phyloP scores from a whole-genome alignment of 371 early-diverging fungal species.

The Nematocida minor region DNA sequence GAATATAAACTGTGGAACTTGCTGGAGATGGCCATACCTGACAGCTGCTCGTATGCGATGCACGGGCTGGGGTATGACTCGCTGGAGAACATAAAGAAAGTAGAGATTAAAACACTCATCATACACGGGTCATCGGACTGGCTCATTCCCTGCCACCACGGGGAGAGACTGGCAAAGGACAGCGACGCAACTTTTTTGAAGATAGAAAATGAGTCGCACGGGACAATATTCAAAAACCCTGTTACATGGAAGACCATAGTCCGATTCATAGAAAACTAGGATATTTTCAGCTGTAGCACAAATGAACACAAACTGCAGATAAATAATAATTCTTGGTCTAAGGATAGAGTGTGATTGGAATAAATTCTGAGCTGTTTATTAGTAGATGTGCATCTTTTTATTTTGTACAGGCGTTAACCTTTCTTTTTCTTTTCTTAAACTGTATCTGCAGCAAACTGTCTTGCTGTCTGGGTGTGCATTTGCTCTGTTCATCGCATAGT shows the following conservation, averaged over 20 bases:
- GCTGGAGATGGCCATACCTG: slow-evolving; percentile 29
- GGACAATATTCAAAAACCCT: slow-evolving; percentile 23
- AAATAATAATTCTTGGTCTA: too few relatives aligned
- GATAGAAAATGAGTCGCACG: slow-evolving; percentile 35
- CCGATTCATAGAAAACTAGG: neutral
- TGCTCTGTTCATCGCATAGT: too few relatives aligned
- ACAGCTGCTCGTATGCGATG: slow-evolving; percentile 1
- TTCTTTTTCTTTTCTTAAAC: too few relatives aligned
- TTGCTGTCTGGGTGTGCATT: too few relatives aligned
- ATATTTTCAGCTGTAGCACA: too few relatives aligned
- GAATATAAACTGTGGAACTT: slow-evolving; percentile 41
- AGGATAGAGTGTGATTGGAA: too few relatives aligned
- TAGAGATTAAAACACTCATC: slow-evolving; percentile 27
- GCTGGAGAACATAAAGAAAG: slow-evolving; percentile 47
- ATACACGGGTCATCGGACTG: slow-evolving; percentile 53
- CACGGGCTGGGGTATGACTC: slow-evolving; percentile 50
- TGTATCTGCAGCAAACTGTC: too few relatives aligned
- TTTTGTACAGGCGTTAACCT: too few relatives aligned
- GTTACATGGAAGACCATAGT: slow-evolving; percentile 18
- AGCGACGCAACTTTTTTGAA: slow-evolving; percentile 10
- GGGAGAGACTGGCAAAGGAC: slow-evolving; percentile 24
- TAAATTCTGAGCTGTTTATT: too few relatives aligned
- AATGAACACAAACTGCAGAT: too few relatives aligned
- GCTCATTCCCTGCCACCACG: slow-evolving; percentile 44
- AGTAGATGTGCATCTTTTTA: too few relatives aligned